Conservation (phyloP, 345 rosid genomes). For the Draba incana region DNA sequence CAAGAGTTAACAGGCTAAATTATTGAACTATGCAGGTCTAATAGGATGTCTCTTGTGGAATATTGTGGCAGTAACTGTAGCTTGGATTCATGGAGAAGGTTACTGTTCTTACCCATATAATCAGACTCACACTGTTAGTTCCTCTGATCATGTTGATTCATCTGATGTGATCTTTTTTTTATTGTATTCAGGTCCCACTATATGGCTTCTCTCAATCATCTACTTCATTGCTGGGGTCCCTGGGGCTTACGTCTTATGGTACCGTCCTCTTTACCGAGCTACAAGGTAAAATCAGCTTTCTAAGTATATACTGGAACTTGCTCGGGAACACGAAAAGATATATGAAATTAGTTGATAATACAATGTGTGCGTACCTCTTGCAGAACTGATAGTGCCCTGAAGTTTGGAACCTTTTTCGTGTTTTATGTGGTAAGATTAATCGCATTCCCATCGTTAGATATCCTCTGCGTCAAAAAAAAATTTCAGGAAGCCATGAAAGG, state of each 20-base stretch:
- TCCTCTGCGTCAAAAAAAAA: slow-evolving; percentile 11
- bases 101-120: slow-evolving; percentile 10
- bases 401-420: slow-evolving; percentile 93
- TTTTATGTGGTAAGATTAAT: slow-evolving; percentile 62
- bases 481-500: slow-evolving; percentile 19
- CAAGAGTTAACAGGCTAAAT: background rate
- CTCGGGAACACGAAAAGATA: slow-evolving; percentile 2
- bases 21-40: slow-evolving; percentile 61
- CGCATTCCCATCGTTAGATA: slow-evolving; percentile 12
- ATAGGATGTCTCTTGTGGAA: slow-evolving; percentile 81
- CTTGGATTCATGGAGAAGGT: slow-evolving; percentile 98
- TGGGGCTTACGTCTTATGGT: slow-evolving; percentile 89
- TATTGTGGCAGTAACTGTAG: slow-evolving; percentile 78
- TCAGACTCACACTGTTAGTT: slow-evolving; percentile 20
- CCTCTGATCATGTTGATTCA: slow-evolving; percentile 12
- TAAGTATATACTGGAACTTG: slow-evolving; percentile 18
- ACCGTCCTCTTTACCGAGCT: slow-evolving; percentile 95
- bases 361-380: slow-evolving; percentile 35
- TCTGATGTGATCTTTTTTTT: slow-evolving; percentile 25
- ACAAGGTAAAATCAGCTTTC: slow-evolving; percentile 63
- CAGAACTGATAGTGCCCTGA: slow-evolving; percentile 99
- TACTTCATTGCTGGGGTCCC: slow-evolving; percentile 90
- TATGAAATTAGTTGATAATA: slow-evolving; percentile 6
- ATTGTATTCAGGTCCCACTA: slow-evolving; percentile 63
- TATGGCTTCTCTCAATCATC: slow-evolving; percentile 96